Evolutionary conservation across 2,329 filamentous ascomycete species (phyloP), one percentile per base, ranked within the genome.

Genomic region (Akanthomyces lecanii): DNA sequence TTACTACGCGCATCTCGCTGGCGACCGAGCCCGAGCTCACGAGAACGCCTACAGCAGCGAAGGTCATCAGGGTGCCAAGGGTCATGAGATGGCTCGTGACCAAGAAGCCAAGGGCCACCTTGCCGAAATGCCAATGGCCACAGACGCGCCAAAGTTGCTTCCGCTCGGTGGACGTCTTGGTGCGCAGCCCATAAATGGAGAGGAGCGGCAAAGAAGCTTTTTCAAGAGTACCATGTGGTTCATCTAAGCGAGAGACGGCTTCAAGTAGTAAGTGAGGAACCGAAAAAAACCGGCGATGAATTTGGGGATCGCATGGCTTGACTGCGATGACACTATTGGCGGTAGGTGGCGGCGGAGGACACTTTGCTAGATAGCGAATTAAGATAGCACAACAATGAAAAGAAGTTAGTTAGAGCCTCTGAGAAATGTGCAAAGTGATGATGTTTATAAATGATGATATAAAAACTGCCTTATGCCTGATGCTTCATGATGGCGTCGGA

Each of bases 1-100:
- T 0, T 99, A 99, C 81, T 99, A 99, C 69, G 92, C 96, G 0
- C 95, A 99, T 75, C 77, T 99, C 66, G 92, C 93, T 40, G 89
- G 92, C 10, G 86, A 87, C 63, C 90, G 95, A 56, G 92, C 91
- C 23, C 87, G 87, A 61, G 81, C 87, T 4, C 95, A 99, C 67
- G 88, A 94, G 70, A 74, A 80, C 63, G 67, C 78, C 4, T 71
- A 77, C 0, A 72, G 78, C 0, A 82, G 79, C 18, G 76, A 79
- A 16, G 76, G 82, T 73, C 68, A 74, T 58, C 67, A 74, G 58
- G 77, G 78, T 12, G 74, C 78, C 50, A 81, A 82, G 68, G 79
- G 76, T 1, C 75, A 77, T 21, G 76, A 79, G 64, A 69, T 77
- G 66, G 69, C 70, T 5, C 68, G 72, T 1, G 76, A 78, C 57